These are phyloP conservation scores for Penicillium flavigenum DNA, from an alignment of 495 filamentous ascomycete species.

Conservation along the genomic window DNA sequence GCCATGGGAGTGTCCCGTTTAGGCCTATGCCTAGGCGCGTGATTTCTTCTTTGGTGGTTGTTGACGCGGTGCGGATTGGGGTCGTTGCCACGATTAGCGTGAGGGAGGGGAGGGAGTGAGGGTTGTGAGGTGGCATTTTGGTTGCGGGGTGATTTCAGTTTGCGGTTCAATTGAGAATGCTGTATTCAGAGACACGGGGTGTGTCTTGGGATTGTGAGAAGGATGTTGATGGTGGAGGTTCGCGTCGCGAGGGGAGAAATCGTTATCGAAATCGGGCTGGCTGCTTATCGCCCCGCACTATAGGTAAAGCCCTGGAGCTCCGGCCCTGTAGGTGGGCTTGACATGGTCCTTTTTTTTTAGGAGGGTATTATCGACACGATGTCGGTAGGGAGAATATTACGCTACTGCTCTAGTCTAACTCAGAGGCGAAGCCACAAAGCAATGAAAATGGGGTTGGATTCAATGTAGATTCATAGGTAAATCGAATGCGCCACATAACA, in stretches of 20 bases:
- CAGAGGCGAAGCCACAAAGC: neutral
- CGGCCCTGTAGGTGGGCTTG: neutral
- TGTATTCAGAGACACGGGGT: neutral
- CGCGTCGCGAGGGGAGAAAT: constrained; percentile 7
- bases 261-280: constrained; percentile 1
- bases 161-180: neutral
- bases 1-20: constrained; percentile 82
- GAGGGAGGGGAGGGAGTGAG: constrained; percentile 25
- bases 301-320: no score
- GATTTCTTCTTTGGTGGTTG: constrained; percentile 33
- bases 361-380: neutral
- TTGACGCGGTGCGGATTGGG: constrained; percentile 30
- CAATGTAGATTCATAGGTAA: neutral
- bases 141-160: neutral
- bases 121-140: constrained; percentile 29
- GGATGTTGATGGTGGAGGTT: neutral
- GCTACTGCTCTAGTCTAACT: neutral
- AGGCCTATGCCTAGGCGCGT: constrained; percentile 82
- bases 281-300: constrained; percentile 1
- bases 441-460: neutral
- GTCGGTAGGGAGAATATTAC: no score
- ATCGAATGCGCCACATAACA: neutral
- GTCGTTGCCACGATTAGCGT: constrained; percentile 49
- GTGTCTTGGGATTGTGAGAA: neutral
- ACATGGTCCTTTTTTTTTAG: neutral